Percentiles rank a stretch among this genome's conserved stretches.
Evolutionary conservation across 305 asterid species (phyloP).

Genomic region (Nicotiana rustica): DNA sequence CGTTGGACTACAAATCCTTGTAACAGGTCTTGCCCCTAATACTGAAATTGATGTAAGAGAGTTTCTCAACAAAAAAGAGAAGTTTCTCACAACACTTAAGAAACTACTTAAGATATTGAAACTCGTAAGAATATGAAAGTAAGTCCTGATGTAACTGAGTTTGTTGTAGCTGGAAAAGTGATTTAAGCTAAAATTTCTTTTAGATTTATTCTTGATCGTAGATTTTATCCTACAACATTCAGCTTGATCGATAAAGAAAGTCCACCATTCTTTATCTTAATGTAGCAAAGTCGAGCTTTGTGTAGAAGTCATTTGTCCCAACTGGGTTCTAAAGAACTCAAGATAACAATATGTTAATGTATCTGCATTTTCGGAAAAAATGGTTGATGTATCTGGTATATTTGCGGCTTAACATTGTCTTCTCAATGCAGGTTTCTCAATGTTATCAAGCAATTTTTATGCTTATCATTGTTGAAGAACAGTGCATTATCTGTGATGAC

Average conservation of each 20-base stretch:
- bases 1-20: too few species aligned
- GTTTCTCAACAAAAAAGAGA: too few species aligned
- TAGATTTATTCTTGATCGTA: not conserved
- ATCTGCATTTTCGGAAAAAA: not conserved
- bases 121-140: not conserved
- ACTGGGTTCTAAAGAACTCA: constrained; percentile 15
- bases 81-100: not conserved
- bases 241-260: not conserved
- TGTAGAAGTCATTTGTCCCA: constrained; percentile 18
- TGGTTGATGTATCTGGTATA: constrained; percentile 29
- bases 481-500: constrained; percentile 97
- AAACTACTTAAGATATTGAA: not conserved
- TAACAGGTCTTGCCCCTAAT: too few species aligned
- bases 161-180: not conserved
- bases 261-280: not conserved
- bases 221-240: not conserved
- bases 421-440: constrained; percentile 81
- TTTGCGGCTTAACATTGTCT: constrained; percentile 37
- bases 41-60: too few species aligned
- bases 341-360: not conserved
- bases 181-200: not conserved
- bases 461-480: constrained; percentile 97
- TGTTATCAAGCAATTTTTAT: constrained; percentile 88
- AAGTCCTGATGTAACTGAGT: not conserved
- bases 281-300: constrained; percentile 3